Conservation (phyloP, 352 stramenopile species). For the Pythium volutum region DNA sequence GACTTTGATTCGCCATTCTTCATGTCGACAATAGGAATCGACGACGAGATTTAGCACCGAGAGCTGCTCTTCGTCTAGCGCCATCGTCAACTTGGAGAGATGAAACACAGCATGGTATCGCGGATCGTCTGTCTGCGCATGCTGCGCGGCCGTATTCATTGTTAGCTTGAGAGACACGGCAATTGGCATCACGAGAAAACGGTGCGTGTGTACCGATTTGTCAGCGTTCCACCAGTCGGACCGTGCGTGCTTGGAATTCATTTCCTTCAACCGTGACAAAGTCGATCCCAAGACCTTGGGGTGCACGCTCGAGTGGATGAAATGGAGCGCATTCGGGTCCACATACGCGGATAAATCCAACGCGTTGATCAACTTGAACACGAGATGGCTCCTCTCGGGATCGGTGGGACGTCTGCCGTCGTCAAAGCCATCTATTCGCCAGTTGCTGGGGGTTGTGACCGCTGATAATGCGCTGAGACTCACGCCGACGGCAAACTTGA, state of each 20-base stretch:
- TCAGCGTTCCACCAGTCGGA: conserved; percentile 78
- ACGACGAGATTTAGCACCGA: conserved; percentile 74
- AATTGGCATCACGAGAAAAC: conserved; percentile 83
- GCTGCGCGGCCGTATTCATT: conserved; percentile 81
- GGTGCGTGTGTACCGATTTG: conserved; percentile 64
- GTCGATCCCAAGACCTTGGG: conserved; percentile 74
- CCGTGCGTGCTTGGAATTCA: conserved; percentile 58
- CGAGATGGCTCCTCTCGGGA: conserved; percentile 50
- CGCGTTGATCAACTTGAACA: conserved; percentile 87
- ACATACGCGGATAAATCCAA: conserved; percentile 86
- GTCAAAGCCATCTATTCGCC: conserved; percentile 72
- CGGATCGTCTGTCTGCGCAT: conserved; percentile 67
- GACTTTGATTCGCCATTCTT: conserved; percentile 70
- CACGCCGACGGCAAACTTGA: conserved; percentile 74
- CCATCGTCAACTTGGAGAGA: conserved; percentile 68
- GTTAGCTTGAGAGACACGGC: conserved; percentile 82
- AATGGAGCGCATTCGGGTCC: conserved; percentile 81
- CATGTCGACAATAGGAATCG: conserved; percentile 66
- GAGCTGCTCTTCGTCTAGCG: conserved; percentile 82
- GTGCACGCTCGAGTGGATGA: conserved; percentile 84
- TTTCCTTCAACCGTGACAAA: conserved; percentile 74
- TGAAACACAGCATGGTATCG: conserved; percentile 79
- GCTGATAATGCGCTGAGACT: conserved; percentile 81
- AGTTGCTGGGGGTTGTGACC: conserved; percentile 83
- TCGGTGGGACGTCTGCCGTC: conserved; percentile 30